Evolutionary conservation across 2,329 filamentous ascomycete genomes (phyloP), one percentile per base, ranked within the genome.

Genomic region (Aspergillus awamori): DNA sequence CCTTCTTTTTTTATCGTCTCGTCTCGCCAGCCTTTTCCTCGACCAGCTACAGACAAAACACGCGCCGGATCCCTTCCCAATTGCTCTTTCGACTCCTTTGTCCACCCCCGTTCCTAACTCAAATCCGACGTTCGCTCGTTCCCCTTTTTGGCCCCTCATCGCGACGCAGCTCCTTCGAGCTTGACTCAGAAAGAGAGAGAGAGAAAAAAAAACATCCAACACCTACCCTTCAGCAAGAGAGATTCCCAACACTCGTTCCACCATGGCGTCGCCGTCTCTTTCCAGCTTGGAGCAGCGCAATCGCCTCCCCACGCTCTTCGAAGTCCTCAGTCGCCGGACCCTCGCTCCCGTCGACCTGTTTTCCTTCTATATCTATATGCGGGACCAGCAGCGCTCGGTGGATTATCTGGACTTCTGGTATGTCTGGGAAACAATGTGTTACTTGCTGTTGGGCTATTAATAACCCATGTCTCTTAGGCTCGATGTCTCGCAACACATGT

Each of bases 311-410:
- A 97, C 93, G 1, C 86, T 99, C 55, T 97, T 96, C 75, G 96
- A 99, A 79, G 95, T 99, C 59, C 82, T 99, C 63, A 97, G 92
- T 75, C 88, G 96, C 68, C 89, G 93, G 66, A 99, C 95, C n/a
- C 84, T 96, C 20, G 92, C 96, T 53, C 95, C 95, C 0, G 94
- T 99, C 60, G 96, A 99, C 74, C 84, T 99, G 10, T 99, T 97
- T 78, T 97, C 93, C 2, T 99, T 99, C 82, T 99, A 99, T 80
- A 99, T 99, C 71, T 99, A 97, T 80, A 99, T 99, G 95, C 88
- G 95, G 72, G 96, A 99, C 77, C 93, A 97, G 79, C 95, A 99
- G 78, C 88, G 93, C 76, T 97, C 94, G 7, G 95, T 99, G 11
- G 95, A 99, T 74, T 99, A 99, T 72, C 82, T 99, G 45, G 95